Evolutionary conservation across 75 land plant genomes (phyloP).

Genomic region (Picea glauca): DNA sequence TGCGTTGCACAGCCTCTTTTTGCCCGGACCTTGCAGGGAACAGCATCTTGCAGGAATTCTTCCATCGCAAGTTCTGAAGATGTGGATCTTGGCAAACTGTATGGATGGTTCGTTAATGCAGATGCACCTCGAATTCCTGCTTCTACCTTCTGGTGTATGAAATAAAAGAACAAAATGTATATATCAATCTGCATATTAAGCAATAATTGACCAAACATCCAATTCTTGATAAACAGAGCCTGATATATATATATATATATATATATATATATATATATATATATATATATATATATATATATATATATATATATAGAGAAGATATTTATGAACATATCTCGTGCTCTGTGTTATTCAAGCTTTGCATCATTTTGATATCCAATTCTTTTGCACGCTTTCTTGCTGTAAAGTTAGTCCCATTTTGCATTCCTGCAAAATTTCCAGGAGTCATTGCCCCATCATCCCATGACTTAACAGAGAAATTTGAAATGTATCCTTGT

Average conservation of each 20-base stretch:
- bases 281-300: too few species aligned
- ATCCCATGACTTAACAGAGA: slow-evolving; percentile 41
- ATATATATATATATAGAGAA: too few species aligned
- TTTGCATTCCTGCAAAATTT: slow-evolving; percentile 10
- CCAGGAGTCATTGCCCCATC: slow-evolving; percentile 26
- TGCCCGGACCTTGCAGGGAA: slow-evolving; percentile 52
- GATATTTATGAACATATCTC: slow-evolving; percentile 6
- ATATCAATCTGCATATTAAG: background rate
- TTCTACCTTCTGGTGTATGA: slow-evolving; percentile 3
- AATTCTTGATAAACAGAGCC: background rate
- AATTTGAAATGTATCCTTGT: slow-evolving; percentile 29
- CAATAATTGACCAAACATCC: background rate
- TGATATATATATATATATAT: background rate
- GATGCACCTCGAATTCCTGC: slow-evolving; percentile 14
- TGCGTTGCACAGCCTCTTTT: slow-evolving; percentile 72
- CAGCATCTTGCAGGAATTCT: slow-evolving; percentile 42
- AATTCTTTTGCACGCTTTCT: slow-evolving; percentile 27
- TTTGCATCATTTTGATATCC: slow-evolving; percentile 19
- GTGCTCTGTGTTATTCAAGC: slow-evolving; percentile 14
- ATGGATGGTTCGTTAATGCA: slow-evolving; percentile 5
- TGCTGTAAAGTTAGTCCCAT: slow-evolving; percentile 5
- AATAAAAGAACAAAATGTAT: background rate
- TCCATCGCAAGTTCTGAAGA: slow-evolving; percentile 32
- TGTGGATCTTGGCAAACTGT: slow-evolving; percentile 29
- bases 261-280: too few species aligned